Conservation (phyloP, 2,329 filamentous ascomycete genomes). For the Cladosporium sp. region DNA sequence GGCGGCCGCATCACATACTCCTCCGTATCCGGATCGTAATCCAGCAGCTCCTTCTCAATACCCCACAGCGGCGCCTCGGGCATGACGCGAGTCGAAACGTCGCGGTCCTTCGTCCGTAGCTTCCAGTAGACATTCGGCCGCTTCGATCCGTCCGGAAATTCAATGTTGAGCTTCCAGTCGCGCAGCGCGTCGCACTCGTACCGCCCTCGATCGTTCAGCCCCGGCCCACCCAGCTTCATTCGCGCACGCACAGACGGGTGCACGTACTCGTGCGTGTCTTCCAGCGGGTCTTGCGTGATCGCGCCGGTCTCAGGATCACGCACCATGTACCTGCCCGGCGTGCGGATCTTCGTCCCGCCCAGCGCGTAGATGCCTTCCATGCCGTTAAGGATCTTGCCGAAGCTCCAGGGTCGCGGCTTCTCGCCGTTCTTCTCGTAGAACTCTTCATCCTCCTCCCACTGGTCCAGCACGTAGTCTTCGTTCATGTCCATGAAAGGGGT, state of each 20-base stretch:
- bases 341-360: constrained; percentile 40
- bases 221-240: constrained; percentile 40
- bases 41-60: constrained; percentile 36
- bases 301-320: constrained; percentile 39
- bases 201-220: constrained; percentile 37
- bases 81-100: constrained; percentile 34
- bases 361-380: constrained; percentile 42
- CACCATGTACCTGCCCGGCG: constrained; percentile 43
- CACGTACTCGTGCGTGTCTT: constrained; percentile 47
- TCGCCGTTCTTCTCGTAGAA: constrained; percentile 40
- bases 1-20: constrained; percentile 20
- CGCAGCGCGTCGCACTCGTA: constrained; percentile 41
- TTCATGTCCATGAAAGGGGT: constrained; percentile 43
- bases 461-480: constrained; percentile 41
- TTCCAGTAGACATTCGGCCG: constrained; percentile 40
- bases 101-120: constrained; percentile 28
- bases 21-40: constrained; percentile 20
- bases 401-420: constrained; percentile 42
- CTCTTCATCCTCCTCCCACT: constrained; percentile 39
- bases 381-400: constrained; percentile 42
- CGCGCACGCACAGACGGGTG: constrained; percentile 45
- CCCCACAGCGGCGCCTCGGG: constrained; percentile 42
- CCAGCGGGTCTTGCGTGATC: constrained; percentile 38
- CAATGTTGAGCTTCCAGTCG: constrained; percentile 43
- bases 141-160: constrained; percentile 30